These are phyloP conservation scores for Strobilomyces dryophilus DNA, from an alignment of 768 basidiomycete genomes.

Conservation along the genomic window DNA sequence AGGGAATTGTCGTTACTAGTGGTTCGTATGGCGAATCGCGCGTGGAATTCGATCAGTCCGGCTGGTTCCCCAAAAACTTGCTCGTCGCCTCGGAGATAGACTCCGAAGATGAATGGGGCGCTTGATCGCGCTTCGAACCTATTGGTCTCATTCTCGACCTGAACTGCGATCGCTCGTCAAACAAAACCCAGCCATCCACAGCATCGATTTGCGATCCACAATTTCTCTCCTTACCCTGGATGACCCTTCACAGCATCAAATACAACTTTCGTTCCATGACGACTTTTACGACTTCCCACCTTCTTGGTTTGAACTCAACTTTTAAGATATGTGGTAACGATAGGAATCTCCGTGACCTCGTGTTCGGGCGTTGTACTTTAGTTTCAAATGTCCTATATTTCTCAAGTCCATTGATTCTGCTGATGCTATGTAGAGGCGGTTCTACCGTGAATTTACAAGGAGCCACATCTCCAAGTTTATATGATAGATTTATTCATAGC, in stretches of 20 bases:
- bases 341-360: neutral
- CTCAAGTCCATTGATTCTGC: too few relatives aligned
- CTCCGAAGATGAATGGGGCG: conserved; percentile 21
- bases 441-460: too few relatives aligned
- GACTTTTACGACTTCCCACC: neutral
- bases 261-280: neutral
- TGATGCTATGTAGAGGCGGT: too few relatives aligned
- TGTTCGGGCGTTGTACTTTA: neutral
- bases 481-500: too few relatives aligned
- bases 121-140: conserved; percentile 1
- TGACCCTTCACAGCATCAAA: too few relatives aligned
- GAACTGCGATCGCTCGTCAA: neutral
- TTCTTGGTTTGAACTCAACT: neutral
- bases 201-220: too few relatives aligned
- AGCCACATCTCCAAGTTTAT: too few relatives aligned
- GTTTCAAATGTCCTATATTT: neutral
- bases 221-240: neutral
- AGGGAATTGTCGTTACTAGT: conserved; percentile 65
- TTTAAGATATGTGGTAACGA: too few relatives aligned
- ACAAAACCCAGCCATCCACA: neutral
- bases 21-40: conserved; percentile 51
- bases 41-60: conserved; percentile 50
- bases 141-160: too few relatives aligned
- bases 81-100: conserved; percentile 6
- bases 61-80: conserved; percentile 56